Percentiles rank a stretch among this genome's conserved stretches.
phyloP scores from a whole-genome alignment of 1,284 basidiomycete species.

The Cystobasidium pallidum region DNA sequence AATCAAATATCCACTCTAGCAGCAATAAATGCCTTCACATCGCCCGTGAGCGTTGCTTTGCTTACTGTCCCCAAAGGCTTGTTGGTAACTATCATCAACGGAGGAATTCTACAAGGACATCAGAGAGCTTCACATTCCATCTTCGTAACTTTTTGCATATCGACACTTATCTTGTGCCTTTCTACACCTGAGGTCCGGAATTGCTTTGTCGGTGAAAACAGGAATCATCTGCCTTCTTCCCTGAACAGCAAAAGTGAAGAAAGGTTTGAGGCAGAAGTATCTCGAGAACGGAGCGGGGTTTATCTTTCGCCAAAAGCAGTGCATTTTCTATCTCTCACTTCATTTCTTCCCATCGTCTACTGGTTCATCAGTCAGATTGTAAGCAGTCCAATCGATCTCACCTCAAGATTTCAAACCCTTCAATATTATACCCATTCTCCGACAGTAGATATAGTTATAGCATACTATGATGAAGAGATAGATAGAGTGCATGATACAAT shows the following conservation, averaged over 20 bases:
- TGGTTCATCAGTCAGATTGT: conserved; percentile 13
- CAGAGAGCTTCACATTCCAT: conserved; percentile 9
- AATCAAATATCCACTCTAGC: conserved; percentile 14
- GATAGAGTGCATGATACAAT: conserved; percentile 14
- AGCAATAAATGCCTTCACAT: conserved; percentile 21
- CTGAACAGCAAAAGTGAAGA: not conserved
- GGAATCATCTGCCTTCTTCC: not conserved
- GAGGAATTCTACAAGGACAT: conserved; percentile 24
- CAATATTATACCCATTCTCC: conserved; percentile 20
- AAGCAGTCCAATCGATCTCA: conserved; percentile 11
- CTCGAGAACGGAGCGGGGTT: not conserved
- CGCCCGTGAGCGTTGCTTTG: conserved; percentile 21
- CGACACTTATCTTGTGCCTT: conserved; percentile 1
- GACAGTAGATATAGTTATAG: conserved; percentile 43
- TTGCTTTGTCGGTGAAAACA: not conserved
- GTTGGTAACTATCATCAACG: conserved; percentile 19
- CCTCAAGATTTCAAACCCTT: not conserved
- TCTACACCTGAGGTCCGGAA: conserved; percentile 16
- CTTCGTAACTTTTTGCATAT: conserved; percentile 6
- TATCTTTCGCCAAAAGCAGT: not conserved
- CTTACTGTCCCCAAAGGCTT: conserved; percentile 29
- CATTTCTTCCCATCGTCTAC: conserved; percentile 13
- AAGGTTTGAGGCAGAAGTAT: not conserved
- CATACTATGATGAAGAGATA: conserved; percentile 39
- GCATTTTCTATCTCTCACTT: conserved; percentile 6